Percentiles rank a stretch among this genome's conserved stretches.
These are phyloP conservation scores for Aspergillus viridinutans DNA, from an alignment of 2,329 filamentous ascomycete genomes.

Conservation along the genomic window DNA sequence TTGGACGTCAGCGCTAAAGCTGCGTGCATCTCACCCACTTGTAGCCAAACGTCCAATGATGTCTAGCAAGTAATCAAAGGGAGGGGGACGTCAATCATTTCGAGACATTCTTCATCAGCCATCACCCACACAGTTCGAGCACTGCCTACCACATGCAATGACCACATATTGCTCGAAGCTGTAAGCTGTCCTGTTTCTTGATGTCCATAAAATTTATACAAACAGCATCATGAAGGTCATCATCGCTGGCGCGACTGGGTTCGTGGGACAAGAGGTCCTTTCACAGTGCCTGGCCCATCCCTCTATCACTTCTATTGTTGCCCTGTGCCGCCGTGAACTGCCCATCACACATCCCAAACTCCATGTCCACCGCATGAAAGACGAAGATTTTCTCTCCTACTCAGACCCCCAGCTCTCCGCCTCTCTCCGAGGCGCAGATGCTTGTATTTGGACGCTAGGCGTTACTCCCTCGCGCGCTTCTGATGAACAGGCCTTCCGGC, in stretches of 20 bases:
- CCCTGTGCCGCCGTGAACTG: conserved; percentile 48
- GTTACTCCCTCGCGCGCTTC: background rate
- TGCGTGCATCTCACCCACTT: too few relatives aligned
- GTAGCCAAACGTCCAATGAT: too few relatives aligned
- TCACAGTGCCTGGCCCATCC: conserved; percentile 47
- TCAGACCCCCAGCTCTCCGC: conserved; percentile 39
- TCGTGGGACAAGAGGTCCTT: conserved; percentile 42
- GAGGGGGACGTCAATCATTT: too few relatives aligned
- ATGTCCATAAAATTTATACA: background rate
- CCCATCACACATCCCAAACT: conserved; percentile 44
- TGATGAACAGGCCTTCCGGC: background rate
- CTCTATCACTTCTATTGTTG: conserved; percentile 50
- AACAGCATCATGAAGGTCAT: conserved; percentile 15
- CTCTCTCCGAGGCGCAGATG: conserved; percentile 40
- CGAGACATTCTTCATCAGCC: background rate
- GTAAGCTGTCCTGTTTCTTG: conserved; percentile 17
- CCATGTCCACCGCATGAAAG: conserved; percentile 41
- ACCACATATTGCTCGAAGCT: background rate
- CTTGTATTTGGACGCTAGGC: conserved; percentile 40
- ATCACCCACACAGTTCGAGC: background rate
- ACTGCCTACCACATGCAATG: background rate
- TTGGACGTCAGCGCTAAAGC: too few relatives aligned
- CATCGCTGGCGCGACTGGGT: conserved; percentile 15
- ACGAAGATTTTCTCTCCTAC: conserved; percentile 53
- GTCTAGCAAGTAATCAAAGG: too few relatives aligned